Evolutionary conservation across 495 filamentous ascomycete species (phyloP), one percentile per base, ranked within the genome.

Genomic region (Xylaria sp.): DNA sequence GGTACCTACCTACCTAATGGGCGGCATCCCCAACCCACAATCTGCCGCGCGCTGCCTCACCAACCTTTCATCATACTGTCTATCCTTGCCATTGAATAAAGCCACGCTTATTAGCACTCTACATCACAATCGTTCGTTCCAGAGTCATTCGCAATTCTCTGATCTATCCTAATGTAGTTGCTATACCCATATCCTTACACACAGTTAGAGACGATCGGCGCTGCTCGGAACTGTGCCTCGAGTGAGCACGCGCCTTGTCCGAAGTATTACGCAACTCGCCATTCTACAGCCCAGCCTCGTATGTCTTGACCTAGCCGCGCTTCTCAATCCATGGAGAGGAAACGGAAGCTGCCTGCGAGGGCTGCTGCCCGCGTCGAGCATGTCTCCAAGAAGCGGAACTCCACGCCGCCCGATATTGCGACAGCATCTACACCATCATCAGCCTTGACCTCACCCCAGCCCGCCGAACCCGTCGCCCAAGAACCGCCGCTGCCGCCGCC

Each of bases 271-370:
- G 48, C 33, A 58, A 58, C 21, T 37, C 19, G 15, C 29, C 9
- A 12, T n/a, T 50, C 61, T 4, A 50, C 33, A 12, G 4, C 14
- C 48, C 24, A 14, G 40, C 31, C 59, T 62, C 58, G 65, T 44
- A 69, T 65, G 65, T 67, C 62, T 68, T 59, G 48, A 62, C 19
- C 19, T 40, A 9, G 2, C 46, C 26, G 2, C n/a, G 21, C 3
- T 26, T 37, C 17, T 5, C 59, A 26, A 52, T 21, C 61, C 57
- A 88, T 88, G 85, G 86, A 87, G 82, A 84, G 80, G 77, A 88
- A 88, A 81, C 81, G 86, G 74, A 88, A 88, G 80, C 77, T 88
- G 53, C 86, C 87, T 17, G 83, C 86, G 37, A 83, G 87, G 72
- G 84, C 85, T 57, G 83, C 85, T 58, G 83, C 87, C 29, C 80